Evolutionary conservation across 768 basidiomycete genomes (phyloP), one percentile per base, ranked within the genome.

Genomic region (Naematelia aurantialba): DNA sequence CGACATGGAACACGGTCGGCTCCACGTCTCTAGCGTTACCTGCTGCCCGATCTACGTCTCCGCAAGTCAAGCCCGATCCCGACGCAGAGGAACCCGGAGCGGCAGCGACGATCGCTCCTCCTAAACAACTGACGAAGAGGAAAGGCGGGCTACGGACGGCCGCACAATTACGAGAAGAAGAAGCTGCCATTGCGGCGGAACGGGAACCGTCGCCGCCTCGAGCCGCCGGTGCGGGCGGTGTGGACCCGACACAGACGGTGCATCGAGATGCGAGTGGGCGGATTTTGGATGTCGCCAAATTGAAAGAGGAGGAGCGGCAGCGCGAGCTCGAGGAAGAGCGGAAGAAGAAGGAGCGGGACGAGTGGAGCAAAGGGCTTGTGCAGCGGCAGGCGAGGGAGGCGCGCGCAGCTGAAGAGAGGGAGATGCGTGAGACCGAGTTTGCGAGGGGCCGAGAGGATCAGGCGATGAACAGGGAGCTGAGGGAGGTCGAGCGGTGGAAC

Each of bases 331-430:
- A 91, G 72, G 81, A 82, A 58, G 87, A 92, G 74, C 89, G 96
- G 79, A 85, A 84, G 72, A 90, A 94, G 72, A 88, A 88, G 25
- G 69, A 74, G 42, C 59, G 63, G 58, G 91, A 94, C 89, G 89
- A 94, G 74, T 98, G 96, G 96, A 91, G 91, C 0, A 98, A 94
- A 77, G 96, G 96, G 27, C 70, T 98, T 31, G 88, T 91, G 39
- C 96, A 98, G 79, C 80, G 85, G 60, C 87, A 89, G 22, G 88
- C 92, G 60, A 79, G 81, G 53, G 89, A 92, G 78, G 83, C 82
- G 72, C 79, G 81, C 72, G 83, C 79, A 69, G 69, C 77, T 58
- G 85, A 90, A 58, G 73, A 89, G 69, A 86, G 89, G 76, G 85
- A 83, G 66, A 85, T 87, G 76, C 82, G 80, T 59, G 79, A 78